Evolutionary conservation across 768 basidiomycete genomes (phyloP).

Genomic region (Russula earlei): DNA sequence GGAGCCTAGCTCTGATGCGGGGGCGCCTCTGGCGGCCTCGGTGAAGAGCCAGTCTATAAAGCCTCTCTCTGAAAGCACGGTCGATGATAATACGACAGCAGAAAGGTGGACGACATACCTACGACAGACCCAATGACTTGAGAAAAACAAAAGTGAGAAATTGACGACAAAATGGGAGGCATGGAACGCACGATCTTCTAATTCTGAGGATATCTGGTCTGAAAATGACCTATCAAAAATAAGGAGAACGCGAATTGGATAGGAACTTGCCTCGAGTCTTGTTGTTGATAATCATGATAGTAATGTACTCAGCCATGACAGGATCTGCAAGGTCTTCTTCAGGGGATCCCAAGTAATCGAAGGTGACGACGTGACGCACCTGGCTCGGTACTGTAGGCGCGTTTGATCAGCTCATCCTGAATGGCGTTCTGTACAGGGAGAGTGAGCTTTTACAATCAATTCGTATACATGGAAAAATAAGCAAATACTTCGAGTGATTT

Average conservation of each 20-base stretch:
- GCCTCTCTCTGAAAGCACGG: conserved; percentile 44
- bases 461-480: neutral
- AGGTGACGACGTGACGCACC: conserved; percentile 38
- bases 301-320: conserved; percentile 91
- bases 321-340: conserved; percentile 41
- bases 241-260: neutral
- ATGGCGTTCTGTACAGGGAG: conserved; percentile 53
- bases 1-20: conserved; percentile 30
- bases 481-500: conserved; percentile 52
- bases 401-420: conserved; percentile 68
- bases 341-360: neutral
- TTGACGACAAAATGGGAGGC: neutral
- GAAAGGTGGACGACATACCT: conserved; percentile 37
- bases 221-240: conserved; percentile 16
- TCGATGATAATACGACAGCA: conserved; percentile 2
- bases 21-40: conserved; percentile 64
- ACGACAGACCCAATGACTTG: conserved; percentile 73
- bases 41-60: conserved; percentile 88
- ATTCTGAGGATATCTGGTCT: conserved; percentile 84
- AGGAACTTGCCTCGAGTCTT: conserved; percentile 61
- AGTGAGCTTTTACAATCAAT: conserved; percentile 15
- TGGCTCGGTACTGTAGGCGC: conserved; percentile 66
- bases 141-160: neutral
- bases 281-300: conserved; percentile 91
- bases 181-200: conserved; percentile 58